These are phyloP conservation scores for Strobilomyces confusus DNA, from an alignment of 768 basidiomycete species.

Conservation along the genomic window DNA sequence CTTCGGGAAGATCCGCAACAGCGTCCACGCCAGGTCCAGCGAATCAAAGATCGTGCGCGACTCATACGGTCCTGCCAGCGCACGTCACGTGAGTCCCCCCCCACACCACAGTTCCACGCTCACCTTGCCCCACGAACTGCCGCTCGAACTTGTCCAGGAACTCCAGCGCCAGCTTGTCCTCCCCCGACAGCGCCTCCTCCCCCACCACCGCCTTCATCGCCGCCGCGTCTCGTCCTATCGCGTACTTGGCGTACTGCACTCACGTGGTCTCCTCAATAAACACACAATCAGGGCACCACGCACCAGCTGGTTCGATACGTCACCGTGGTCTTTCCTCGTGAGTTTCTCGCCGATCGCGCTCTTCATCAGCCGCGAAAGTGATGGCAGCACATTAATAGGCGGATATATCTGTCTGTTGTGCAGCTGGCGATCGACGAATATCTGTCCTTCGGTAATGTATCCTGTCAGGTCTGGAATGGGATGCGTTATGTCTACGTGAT, in stretches of 20 bases:
- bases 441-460: slow-evolving; percentile 99
- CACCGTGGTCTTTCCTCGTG: slow-evolving; percentile 97
- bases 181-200: slow-evolving; percentile 91
- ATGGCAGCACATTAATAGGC: slow-evolving; percentile 98
- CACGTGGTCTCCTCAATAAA: slow-evolving; percentile 18
- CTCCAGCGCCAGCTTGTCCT: slow-evolving; percentile 95
- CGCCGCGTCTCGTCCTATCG: slow-evolving; percentile 94
- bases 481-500: slow-evolving; percentile 90
- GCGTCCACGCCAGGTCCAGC: slow-evolving; percentile 93
- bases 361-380: slow-evolving; percentile 99
- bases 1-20: slow-evolving; percentile 97
- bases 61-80: slow-evolving; percentile 78
- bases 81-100: slow-evolving; percentile 8
- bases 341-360: slow-evolving; percentile 97
- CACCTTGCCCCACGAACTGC: slow-evolving; percentile 95
- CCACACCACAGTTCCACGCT: slow-evolving; percentile 7
- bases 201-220: slow-evolving; percentile 99
- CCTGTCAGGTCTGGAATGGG: slow-evolving; percentile 99
- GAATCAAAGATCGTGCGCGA: slow-evolving; percentile 96
- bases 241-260: slow-evolving; percentile 94
- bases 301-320: slow-evolving; percentile 98
- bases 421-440: slow-evolving; percentile 96
- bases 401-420: slow-evolving; percentile 98
- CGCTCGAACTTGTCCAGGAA: slow-evolving; percentile 98
- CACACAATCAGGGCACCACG: slow-evolving; percentile 35